A percentile compares a stretch with the other conserved stretches of the same genome.
phyloP scores from a whole-genome alignment of 176 grass and related monocot species.

The Bolboschoenus planiculmis region DNA sequence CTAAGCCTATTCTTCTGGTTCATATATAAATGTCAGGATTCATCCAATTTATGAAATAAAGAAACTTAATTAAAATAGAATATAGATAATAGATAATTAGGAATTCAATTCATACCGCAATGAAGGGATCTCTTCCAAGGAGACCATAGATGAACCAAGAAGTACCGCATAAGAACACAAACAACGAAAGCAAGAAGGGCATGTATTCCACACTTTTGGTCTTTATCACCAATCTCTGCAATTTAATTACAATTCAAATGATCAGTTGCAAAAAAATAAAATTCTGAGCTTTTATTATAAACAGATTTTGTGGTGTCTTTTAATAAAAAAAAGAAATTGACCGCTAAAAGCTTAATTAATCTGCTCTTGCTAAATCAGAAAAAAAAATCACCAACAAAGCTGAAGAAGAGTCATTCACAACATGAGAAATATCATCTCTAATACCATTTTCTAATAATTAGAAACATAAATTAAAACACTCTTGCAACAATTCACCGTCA shows the following conservation, averaged over 20 bases:
- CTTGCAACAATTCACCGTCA: neutral
- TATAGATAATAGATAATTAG: neutral
- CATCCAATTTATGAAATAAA: neutral
- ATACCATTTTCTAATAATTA: neutral
- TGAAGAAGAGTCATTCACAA: neutral
- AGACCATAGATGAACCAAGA: conserved; percentile 99
- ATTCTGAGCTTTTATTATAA: neutral
- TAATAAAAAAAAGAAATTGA: neutral
- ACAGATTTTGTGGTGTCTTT: neutral
- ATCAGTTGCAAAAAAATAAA: neutral
- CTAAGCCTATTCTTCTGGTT: neutral
- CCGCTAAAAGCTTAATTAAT: neutral
- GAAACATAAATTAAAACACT: neutral
- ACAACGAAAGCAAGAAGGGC: conserved; percentile 91
- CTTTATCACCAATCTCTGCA: conserved; percentile 95
- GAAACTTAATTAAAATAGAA: neutral
- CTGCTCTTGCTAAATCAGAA: neutral
- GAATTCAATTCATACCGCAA: conserved; percentile 36
- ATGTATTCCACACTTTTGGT: conserved; percentile 99
- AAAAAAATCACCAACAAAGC: neutral
- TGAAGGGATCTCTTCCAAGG: conserved; percentile 79
- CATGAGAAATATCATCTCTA: neutral
- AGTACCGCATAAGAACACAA: conserved; percentile 85
- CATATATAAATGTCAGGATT: neutral
- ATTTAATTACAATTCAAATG: neutral